Evolutionary conservation across 2,329 filamentous ascomycete genomes (phyloP), one percentile per base, ranked within the genome.

Genomic region (Talaromyces sp.): DNA sequence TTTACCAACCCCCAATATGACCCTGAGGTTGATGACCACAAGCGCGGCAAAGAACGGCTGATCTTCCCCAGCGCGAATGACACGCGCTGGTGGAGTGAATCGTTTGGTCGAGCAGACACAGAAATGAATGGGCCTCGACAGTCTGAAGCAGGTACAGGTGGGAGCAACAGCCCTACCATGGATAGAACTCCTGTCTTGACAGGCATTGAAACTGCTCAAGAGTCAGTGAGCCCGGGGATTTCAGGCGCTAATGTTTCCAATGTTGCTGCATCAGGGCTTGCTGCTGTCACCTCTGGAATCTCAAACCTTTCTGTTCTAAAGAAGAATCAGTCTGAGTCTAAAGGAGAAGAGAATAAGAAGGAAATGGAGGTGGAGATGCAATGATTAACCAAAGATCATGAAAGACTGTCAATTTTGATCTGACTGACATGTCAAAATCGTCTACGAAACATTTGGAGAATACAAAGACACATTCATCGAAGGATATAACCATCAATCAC

Each of bases 41-140:
- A 87, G 52, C 85, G 89, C 51, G 91, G 90, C 4, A 86, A 87
- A 53, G 92, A 96, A 69, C 83, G 91, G 3, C 82, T 99, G 7
- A 81, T 99, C 13, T 89, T 97, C 60, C 93, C 94, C 0, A 81
- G 83, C 3, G 77, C 88, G 1, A 83, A 83, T 11, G 87, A 95
- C 56, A 83, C 94, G n/a, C 83, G 91, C 55, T 99, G 94, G 94
- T 99, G 94, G 94, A 82, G 87, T 60, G 89, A 94, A 65, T 76
- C 88, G 1, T 99, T 97, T 73, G 90, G 91, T 42, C 84, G 92
- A 29, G 86, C 86, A 2, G 90, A 97, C 62, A 85, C 88, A 49
- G 94, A 99, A 70, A 97, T 99, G 93, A 99, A 99, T 64, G 85
- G 84, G 0, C 77, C 82, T 32, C 74, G 85, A 62, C 76, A 78